Percentiles rank a stretch among this genome's conserved stretches.
Conservation (phyloP, 2,329 filamentous ascomycete genomes). For the Neopestalotiopsis clavispora region DNA sequence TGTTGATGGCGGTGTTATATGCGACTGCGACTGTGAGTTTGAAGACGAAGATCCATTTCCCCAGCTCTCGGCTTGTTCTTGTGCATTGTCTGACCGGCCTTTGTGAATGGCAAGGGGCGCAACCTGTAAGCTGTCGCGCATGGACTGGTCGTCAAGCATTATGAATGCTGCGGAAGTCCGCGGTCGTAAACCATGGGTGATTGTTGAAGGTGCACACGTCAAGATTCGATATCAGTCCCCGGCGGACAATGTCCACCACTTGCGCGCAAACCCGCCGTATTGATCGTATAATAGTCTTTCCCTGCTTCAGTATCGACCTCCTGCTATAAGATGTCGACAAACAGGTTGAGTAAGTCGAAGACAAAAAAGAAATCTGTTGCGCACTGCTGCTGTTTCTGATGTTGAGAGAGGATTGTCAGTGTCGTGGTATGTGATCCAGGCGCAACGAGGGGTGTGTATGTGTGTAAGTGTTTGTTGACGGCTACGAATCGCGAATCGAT, state of each 20-base stretch:
- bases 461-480: constrained; percentile 27
- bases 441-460: neutral
- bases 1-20: constrained; percentile 80
- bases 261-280: neutral
- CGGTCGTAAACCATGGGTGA: constrained; percentile 43
- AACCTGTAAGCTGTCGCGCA: constrained; percentile 64
- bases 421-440: neutral
- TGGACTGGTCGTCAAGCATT: constrained; percentile 52
- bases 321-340: neutral
- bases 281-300: neutral
- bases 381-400: neutral
- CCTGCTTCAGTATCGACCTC: neutral
- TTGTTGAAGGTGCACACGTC: neutral
- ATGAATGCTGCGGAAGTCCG: constrained; percentile 44
- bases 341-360: neutral
- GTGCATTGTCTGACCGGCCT: constrained; percentile 35
- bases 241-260: constrained; percentile 3
- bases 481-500: constrained; percentile 24
- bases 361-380: neutral
- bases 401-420: constrained; percentile 4
- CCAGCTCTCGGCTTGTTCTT: constrained; percentile 27
- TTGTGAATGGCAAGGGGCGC: constrained; percentile 63
- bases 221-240: neutral
- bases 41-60: constrained; percentile 35
- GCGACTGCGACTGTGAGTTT: constrained; percentile 54